Conservation (phyloP, 805 yeast species). For the Lachancea nothofagi region DNA sequence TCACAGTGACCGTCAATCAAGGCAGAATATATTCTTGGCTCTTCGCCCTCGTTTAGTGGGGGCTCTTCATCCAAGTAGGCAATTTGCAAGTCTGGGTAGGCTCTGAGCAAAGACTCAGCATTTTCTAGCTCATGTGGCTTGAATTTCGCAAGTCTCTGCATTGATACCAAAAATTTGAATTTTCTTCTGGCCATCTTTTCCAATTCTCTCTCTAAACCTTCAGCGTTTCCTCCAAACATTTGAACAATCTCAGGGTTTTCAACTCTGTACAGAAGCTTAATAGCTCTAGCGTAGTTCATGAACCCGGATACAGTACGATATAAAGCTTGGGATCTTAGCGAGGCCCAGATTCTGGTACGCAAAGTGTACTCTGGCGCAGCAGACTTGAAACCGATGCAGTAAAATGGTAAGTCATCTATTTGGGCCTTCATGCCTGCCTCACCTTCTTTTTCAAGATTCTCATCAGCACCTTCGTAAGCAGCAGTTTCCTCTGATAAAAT, state of each 20-base stretch:
- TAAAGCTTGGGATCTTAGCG: conserved; percentile 91
- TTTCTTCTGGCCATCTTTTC: conserved; percentile 85
- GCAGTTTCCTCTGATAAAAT: conserved; percentile 92
- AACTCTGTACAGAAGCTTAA: conserved; percentile 86
- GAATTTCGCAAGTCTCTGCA: conserved; percentile 77
- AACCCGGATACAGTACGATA: conserved; percentile 97
- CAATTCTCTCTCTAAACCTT: conserved; percentile 89
- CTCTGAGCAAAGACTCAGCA: conserved; percentile 74
- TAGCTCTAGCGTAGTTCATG: conserved; percentile 97
- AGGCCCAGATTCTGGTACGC: conserved; percentile 98
- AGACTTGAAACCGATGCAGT: conserved; percentile 94
- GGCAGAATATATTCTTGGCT: conserved; percentile 67
- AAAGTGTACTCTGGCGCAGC: conserved; percentile 96
- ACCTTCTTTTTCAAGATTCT: conserved; percentile 52
- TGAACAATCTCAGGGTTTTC: conserved; percentile 94
- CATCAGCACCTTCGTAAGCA: conserved; percentile 49
- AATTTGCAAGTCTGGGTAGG: conserved; percentile 81
- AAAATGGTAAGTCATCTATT: conserved; percentile 88
- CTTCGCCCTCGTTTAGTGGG: conserved; percentile 63
- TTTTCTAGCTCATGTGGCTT: conserved; percentile 70
- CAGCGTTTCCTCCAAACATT: conserved; percentile 98
- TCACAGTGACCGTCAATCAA: conserved; percentile 79
- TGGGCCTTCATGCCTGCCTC: conserved; percentile 58
- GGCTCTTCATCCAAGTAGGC: conserved; percentile 95
- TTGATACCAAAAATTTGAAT: conserved; percentile 73